Base-by-base conservation (phyloP, 176 grass and related monocot species). In the Melocanna baccifera region DNA sequence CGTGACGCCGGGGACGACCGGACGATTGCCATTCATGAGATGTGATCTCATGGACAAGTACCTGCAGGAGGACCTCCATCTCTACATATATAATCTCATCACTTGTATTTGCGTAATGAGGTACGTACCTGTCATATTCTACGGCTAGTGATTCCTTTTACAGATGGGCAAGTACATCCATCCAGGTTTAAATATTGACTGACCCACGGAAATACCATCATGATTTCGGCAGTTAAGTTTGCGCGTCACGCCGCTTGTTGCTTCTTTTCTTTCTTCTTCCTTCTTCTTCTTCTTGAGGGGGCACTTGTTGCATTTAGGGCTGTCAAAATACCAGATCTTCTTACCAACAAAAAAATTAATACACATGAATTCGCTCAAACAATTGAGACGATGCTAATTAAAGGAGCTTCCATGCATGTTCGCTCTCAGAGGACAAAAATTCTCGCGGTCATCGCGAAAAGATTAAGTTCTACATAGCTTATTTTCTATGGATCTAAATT, bases 1-100 rank as follows among this genome's bases (percentile, higher is more conserved):
- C 62, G 70, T 89, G 87, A 69, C 62, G 78, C 77, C 77, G 58
- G 68, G 81, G 57, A 58, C 9, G 55, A 9, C 55, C 55, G 82
- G 59, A 45, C 62, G 48, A 36, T 56, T 15, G 28, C 69, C 61
- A 67, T 90, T 86, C 73, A 78, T 86, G 83, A 71, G 88, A 45
- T 18, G 83, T 82, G 72, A 90, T 78, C 84, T 67, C 80, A 83
- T 86, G 47, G 73, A 28, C 66, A 50, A 57, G 83, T 82, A 90
- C 76, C 66, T 72, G 77, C 55, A 69, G 34, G 61, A 45, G 46
- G 56, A 25, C 52, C 73, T 41, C 47, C 10, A 62, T 61, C 56
- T 25, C 78, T 51, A 53, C 62, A 7, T 51, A 50, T 25, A 28
- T 79, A 64, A 8, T n/a, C 50, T 20, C 9, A 65, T 20, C 9